Conservation (phyloP, 225 moss, liverwort and hornwort genomes). For the Straminergon stramineum region DNA sequence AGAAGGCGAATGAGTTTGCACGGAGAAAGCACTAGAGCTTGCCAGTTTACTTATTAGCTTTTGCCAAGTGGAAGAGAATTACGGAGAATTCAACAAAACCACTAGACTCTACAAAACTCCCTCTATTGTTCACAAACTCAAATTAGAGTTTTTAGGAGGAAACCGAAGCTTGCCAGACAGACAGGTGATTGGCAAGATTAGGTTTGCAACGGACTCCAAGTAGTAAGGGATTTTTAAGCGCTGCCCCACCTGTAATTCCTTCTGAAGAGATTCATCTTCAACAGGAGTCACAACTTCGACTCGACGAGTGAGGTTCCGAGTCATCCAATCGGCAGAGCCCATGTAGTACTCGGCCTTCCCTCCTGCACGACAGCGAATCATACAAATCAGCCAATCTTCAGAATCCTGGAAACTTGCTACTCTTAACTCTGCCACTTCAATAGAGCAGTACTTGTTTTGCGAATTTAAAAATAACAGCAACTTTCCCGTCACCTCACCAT, state of each 20-base stretch:
- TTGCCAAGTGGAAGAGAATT: neutral
- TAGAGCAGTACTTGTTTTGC: neutral
- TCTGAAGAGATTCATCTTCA: conserved; percentile 30
- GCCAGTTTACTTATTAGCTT: neutral
- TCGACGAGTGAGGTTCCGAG: conserved; percentile 44
- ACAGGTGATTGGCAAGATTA: neutral
- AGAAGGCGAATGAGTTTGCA: neutral
- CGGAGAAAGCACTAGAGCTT: neutral
- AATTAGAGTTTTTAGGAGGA: neutral
- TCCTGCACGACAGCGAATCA: conserved; percentile 10
- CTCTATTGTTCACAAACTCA: neutral
- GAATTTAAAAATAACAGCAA: neutral
- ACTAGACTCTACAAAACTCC: neutral
- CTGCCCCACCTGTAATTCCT: conserved; percentile 34
- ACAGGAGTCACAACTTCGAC: conserved; percentile 58
- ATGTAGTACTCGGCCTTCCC: conserved; percentile 42
- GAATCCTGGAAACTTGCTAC: neutral
- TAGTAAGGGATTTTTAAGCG: neutral
- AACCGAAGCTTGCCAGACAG: neutral
- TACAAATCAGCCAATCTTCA: neutral
- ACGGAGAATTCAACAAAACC: neutral
- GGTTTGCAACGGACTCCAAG: neutral
- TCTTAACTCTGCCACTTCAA: neutral
- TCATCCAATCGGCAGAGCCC: conserved; percentile 61
- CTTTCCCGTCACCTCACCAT: conserved; percentile 18